Conservation (phyloP, 345 rosid species). For the Acer negundo region DNA sequence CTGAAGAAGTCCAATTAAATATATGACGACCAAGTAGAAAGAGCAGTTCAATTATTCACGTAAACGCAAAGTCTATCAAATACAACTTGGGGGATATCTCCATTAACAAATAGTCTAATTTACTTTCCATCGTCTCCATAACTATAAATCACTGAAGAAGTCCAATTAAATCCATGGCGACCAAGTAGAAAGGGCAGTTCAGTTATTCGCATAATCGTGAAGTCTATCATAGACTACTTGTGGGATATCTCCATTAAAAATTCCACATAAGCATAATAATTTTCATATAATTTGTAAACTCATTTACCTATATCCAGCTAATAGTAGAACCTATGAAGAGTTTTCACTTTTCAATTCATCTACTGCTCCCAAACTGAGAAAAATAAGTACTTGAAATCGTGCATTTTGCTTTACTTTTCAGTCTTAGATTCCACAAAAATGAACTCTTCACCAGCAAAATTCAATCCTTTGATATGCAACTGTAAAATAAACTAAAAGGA, state of each 20-base stretch:
- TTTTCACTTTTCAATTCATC: background rate
- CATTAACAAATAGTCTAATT: background rate
- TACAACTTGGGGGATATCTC: background rate
- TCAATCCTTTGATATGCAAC: background rate
- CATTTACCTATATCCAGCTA: background rate
- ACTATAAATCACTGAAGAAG: background rate
- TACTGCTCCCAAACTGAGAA: background rate
- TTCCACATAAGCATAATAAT: background rate
- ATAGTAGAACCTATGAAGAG: background rate
- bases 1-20: background rate
- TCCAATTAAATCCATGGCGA: background rate
- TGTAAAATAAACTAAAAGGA: background rate
- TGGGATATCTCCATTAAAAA: background rate
- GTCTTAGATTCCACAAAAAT: background rate
- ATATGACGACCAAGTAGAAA: background rate
- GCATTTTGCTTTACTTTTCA: background rate
- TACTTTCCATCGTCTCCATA: background rate
- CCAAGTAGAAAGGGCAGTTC: background rate
- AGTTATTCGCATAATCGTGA: background rate
- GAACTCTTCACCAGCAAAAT: background rate
- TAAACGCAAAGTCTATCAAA: background rate
- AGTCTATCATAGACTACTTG: background rate
- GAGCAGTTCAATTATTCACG: background rate
- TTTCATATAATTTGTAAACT: background rate
- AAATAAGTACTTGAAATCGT: background rate